Evolutionary conservation across 129 eudicot species (phyloP).

Genomic region (Tanacetum coccineum): DNA sequence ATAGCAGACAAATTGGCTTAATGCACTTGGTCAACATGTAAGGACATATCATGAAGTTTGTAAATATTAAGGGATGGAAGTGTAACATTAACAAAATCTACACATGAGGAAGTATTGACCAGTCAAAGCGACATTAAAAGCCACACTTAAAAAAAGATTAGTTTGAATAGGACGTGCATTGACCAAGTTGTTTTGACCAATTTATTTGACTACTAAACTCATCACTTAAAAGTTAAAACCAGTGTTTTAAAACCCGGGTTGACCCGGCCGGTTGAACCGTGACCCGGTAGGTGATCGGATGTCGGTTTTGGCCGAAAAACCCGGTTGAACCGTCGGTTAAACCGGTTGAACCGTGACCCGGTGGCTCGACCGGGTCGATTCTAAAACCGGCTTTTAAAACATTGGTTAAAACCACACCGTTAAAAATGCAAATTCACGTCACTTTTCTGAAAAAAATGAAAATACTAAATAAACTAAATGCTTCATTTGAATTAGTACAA

Average conservation of each 20-base stretch:
- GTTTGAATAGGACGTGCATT: conserved; percentile 58
- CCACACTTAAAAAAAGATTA: conserved; percentile 32
- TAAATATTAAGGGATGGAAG: conserved; percentile 8
- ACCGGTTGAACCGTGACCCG: too few species aligned
- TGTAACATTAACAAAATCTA: conserved; percentile 19
- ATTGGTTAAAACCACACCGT: not conserved
- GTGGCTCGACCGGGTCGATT: too few species aligned
- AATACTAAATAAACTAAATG: not conserved
- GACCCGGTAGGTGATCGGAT: too few species aligned
- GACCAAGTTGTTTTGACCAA: conserved; percentile 34
- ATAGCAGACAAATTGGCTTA: not conserved
- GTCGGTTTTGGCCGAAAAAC: too few species aligned
- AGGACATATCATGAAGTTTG: conserved; percentile 4
- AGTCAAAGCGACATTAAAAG: conserved; percentile 65
- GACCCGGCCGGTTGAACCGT: too few species aligned
- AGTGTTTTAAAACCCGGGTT: too few species aligned
- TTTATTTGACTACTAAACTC: conserved; percentile 24
- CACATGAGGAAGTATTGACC: conserved; percentile 49
- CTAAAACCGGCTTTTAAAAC: too few species aligned
- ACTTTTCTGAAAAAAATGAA: not conserved
- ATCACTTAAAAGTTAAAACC: not conserved
- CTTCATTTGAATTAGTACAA: too few species aligned
- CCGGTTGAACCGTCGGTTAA: too few species aligned
- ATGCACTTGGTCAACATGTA: not conserved
- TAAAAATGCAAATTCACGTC: not conserved